Evolutionary conservation across 2,329 filamentous ascomycete species (phyloP), one percentile per base, ranked within the genome.

Genomic region (Apiospora koreana): DNA sequence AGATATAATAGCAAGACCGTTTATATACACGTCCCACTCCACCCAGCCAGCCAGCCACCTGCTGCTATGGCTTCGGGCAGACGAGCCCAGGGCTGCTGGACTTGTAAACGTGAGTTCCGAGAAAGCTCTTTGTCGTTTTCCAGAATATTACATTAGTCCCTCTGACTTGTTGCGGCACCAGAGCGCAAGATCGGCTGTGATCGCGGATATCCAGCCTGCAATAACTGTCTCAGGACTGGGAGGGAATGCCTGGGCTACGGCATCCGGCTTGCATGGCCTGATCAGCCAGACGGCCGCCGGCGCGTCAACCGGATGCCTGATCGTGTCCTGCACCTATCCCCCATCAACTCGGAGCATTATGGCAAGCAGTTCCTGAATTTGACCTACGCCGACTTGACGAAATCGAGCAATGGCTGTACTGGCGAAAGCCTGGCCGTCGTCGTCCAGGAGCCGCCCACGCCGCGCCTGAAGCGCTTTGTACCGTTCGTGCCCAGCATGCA

Each of bases 131-230:
- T 48, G 71, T 62, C 65, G 46, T 35, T 46, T 46, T 42, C 68
- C 45, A 18, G 31, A 25, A 42, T 70, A 69, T 68, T 21, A 42
- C 69, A 69, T 68, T 21, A 69, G 71, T n/a, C 21, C 64, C 38
- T 45, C 38, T 66, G 38, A 45, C 38, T 28, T 18, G 35, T 21
- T 8, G 14, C 66, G 3, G 66, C 45, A 18, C 50, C 75, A 86
- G 84, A 80, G 71, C 83, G 83, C 69, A 86, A 86, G 74, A 82
- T 86, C 70, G 83, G 83, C 62, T 86, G 84, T 72, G 84, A 86
- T 75, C 80, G 81, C 68, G 76, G 77, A 18, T 76, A 81, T 31
- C 84, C 84, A 3, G 73, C 75, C 28, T 86, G 84, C 76, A 77
- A 80, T 65, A 85, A 85, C 73, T 86, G 84, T 72, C 76, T 77